Base-by-base conservation (phyloP, 768 basidiomycete species). In the Phaffia tasmanica region DNA sequence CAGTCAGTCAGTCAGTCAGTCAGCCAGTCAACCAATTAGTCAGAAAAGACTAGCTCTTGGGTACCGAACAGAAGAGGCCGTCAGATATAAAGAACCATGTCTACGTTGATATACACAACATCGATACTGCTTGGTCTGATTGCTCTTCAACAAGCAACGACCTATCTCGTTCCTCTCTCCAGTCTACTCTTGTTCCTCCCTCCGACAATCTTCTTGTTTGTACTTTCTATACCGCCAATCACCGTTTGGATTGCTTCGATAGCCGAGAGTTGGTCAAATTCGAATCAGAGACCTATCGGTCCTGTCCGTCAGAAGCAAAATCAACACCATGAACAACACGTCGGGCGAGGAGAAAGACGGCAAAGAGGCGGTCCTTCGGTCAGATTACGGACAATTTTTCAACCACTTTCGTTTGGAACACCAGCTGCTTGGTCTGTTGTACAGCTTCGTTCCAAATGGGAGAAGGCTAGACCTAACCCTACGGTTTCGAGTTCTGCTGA, bases 341-440 rank as follows among this genome's bases (percentile, higher is more conserved):
- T 51, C 25, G 30, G 3, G 61, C 56, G 53, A n/a, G n/a, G n/a
- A n/a, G n/a, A n/a, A n/a, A n/a, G n/a, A 3, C n/a, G 23, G 15
- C 30, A 16, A 0, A 42, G 35, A 11, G 35, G 11, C 6, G 11
- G 35, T 42, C 35, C 35, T 42, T 42, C 35, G 35, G 11, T 5
- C 35, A 23, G 67, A 51, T 57, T 35, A 46, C 58, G 69, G 47
- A 77, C 79, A 65, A 83, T 85, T 0, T 85, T 88, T 21, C 82
- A 84, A 47, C 88, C 88, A 0, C 80, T 92, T 57, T 82, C 83
- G 2, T 94, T 95, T 79, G 89, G 89, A 4, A 90, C 90, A 2
- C 89, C 90, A 29, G 89, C 92, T 65, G 92, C 91, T 42, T 95
- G 92, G 92, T 88, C 92, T 73, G 90, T 86, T 0, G 87, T 89